Evolutionary conservation across 2,329 filamentous ascomycete genomes (phyloP).

Genomic region (Atkinsonella texensis): DNA sequence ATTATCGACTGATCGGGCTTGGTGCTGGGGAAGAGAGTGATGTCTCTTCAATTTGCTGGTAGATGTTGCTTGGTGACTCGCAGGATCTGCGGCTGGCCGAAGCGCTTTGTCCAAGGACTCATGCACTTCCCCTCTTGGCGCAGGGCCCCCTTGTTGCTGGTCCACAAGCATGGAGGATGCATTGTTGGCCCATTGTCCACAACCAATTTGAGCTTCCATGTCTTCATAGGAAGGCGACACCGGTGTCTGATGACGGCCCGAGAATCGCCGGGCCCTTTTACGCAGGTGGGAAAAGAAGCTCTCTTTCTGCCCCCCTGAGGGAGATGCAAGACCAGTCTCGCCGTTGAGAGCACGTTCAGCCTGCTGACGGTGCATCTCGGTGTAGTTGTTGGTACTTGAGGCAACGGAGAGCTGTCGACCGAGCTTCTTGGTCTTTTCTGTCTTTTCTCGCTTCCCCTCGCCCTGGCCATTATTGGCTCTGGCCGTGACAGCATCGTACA

Average conservation of each 20-base stretch:
- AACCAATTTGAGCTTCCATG: constrained; percentile 84
- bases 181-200: constrained; percentile 78
- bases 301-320: constrained; percentile 72
- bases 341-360: constrained; percentile 85
- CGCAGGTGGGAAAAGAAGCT: constrained; percentile 96
- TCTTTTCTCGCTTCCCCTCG: constrained; percentile 44
- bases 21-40: constrained; percentile 51
- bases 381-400: constrained; percentile 86
- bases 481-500: constrained; percentile 86
- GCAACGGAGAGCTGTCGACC: constrained; percentile 86
- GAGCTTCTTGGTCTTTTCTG: constrained; percentile 76
- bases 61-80: constrained; percentile 35
- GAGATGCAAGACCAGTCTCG: constrained; percentile 61
- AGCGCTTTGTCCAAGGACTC: constrained; percentile 50
- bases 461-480: constrained; percentile 61
- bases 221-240: constrained; percentile 73
- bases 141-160: constrained; percentile 34
- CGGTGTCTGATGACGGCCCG: constrained; percentile 76
- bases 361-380: constrained; percentile 80
- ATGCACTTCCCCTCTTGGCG: constrained; percentile 43
- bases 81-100: constrained; percentile 33
- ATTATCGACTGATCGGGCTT: constrained; percentile 52
- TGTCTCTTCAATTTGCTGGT: constrained; percentile 49
- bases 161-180: constrained; percentile 75
- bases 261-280: constrained; percentile 85